Conservation (phyloP, 768 basidiomycete genomes). For the Tulasnella sp. region DNA sequence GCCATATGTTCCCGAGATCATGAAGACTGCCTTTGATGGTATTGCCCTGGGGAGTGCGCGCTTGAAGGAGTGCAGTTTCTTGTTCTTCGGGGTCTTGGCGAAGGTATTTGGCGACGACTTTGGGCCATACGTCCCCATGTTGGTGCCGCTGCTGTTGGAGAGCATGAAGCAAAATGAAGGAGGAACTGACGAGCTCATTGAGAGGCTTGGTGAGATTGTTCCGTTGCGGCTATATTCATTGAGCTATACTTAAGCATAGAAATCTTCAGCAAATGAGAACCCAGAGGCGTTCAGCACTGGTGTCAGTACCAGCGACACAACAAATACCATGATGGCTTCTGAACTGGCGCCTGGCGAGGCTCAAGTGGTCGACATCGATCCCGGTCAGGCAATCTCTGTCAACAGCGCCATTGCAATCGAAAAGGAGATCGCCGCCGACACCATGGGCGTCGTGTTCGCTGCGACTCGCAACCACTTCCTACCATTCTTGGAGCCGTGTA, state of each 20-base stretch:
- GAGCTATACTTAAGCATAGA: background rate
- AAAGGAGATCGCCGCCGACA: slow-evolving; percentile 98
- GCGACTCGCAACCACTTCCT: slow-evolving; percentile 77
- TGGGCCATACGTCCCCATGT: slow-evolving; percentile 70
- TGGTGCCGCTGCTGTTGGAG: slow-evolving; percentile 73
- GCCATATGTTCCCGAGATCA: slow-evolving; percentile 92
- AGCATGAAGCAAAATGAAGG: slow-evolving; percentile 80
- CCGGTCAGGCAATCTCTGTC: slow-evolving; percentile 82
- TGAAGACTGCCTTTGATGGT: slow-evolving; percentile 89
- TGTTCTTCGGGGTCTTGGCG: slow-evolving; percentile 99
- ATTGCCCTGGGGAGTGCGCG: slow-evolving; percentile 78
- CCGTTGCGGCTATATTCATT: no score
- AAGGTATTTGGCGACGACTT: slow-evolving; percentile 93
- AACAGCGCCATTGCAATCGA: slow-evolving; percentile 96
- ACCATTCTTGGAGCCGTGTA: slow-evolving; percentile 76
- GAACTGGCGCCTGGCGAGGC: slow-evolving; percentile 42
- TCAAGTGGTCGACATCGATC: slow-evolving; percentile 53
- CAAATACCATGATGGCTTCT: slow-evolving; percentile 55
- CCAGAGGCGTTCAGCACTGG: slow-evolving; percentile 47
- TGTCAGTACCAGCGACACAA: slow-evolving; percentile 34
- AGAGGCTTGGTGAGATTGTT: slow-evolving; percentile 21
- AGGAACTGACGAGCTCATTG: slow-evolving; percentile 40
- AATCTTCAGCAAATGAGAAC: slow-evolving; percentile 18
- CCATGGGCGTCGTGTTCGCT: slow-evolving; percentile 82
- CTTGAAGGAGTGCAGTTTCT: slow-evolving; percentile 88